Base-by-base conservation (phyloP, 177 flowering plant genomes). In the Telopea speciosissima region DNA sequence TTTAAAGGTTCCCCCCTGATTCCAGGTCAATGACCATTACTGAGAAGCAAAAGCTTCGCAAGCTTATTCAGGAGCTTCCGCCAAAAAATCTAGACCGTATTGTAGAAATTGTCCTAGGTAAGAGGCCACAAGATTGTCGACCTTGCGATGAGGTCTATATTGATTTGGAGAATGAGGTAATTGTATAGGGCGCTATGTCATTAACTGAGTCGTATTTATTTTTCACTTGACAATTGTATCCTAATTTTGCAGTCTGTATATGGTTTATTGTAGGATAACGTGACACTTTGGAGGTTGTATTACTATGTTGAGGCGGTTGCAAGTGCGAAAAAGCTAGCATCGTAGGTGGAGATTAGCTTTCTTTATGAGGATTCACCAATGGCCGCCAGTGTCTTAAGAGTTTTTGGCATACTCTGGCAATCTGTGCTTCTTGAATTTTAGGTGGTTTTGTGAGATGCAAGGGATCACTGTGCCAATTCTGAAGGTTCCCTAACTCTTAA, bases 281-380 rank as follows among this genome's bases (percentile, higher is more conserved):
- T 19, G 10, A 87, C 90, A 12, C 86, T 91, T 8, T 88, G 92
- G 95, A 82, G 90, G 79, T 72, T 90, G 73, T 87, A 87, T 75
- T 83, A 80, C 80, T 86, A 85, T 63, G 81, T 78, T 17, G 65
- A 81, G 77, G 83, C 88, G 8, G 83, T 83, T 72, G 85, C 79
- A 72, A 88, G 76, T 70, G 89, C 88, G 36, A 77, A 67, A 36
- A 74, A 66, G 12, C 82, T 76, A 60, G 31, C 70, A 63, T 36
- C 40, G 3, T 36, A 52, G 61, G 24, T 26, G 24, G 10, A 17
- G 13, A 49, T 49, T 49, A 16, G 13, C 11, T 16, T 49, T 16
- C 19, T 49, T 12, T 49, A 12, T 3, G 19, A 16, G 19, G 54
- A 49, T 49, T 49, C 19, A 49, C 54, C 19, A 49, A 16, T 13